A percentile compares a stretch with the other conserved stretches of the same genome.
phyloP scores from a whole-genome alignment of 2,329 filamentous ascomycete species.

The Diaporthe destruens region DNA sequence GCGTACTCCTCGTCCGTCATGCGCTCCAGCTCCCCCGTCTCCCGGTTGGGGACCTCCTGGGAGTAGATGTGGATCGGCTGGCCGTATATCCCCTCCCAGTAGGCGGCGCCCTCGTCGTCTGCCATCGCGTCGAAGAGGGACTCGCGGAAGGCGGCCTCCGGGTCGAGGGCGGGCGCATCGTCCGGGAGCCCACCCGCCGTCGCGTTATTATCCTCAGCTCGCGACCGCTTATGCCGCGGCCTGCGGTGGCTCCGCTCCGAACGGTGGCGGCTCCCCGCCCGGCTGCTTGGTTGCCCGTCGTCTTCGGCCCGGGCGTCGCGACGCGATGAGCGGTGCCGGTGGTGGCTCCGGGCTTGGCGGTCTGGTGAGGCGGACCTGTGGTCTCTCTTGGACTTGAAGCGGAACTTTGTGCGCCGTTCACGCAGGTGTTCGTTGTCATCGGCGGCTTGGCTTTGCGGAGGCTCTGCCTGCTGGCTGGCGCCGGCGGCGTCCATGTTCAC shows the following conservation, averaged over 20 bases:
- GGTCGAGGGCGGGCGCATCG: constrained; percentile 59
- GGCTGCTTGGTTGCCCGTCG: constrained; percentile 44
- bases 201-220: background rate
- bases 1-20: constrained; percentile 97
- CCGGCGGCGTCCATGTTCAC: constrained; percentile 23
- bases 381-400: constrained; percentile 56
- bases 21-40: constrained; percentile 74
- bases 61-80: constrained; percentile 90
- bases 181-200: background rate
- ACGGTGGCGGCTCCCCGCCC: constrained; percentile 47
- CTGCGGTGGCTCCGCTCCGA: constrained; percentile 48
- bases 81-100: constrained; percentile 97
- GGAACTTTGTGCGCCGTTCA: constrained; percentile 51
- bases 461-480: background rate
- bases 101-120: constrained; percentile 94
- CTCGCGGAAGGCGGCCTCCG: constrained; percentile 86
- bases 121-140: constrained; percentile 97
- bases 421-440: background rate
- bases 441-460: background rate
- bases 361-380: constrained; percentile 42
- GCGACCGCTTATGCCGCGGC: constrained; percentile 41
- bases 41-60: constrained; percentile 55
- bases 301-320: constrained; percentile 40
- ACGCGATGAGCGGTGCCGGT: constrained; percentile 38
- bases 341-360: constrained; percentile 37